Base-by-base conservation (phyloP, 345 rosid genomes). In the Balakata baccata region DNA sequence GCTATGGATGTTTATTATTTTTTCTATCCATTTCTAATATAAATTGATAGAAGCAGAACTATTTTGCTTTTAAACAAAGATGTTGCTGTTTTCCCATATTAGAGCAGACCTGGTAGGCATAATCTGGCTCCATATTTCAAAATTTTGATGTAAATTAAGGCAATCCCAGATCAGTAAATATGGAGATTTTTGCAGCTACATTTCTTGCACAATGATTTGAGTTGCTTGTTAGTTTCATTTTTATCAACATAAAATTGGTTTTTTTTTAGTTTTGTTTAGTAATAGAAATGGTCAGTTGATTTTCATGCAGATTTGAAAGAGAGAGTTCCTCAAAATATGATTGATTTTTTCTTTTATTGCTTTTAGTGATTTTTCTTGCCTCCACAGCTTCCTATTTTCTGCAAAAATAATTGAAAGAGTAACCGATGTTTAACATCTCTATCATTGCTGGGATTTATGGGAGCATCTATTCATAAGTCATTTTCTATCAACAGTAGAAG, bases 401-500 rank as follows among this genome's bases (percentile, higher is more conserved):
- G 84, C 85, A 78, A 83, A 83, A 77, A 53, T 80, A 83, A 76
- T 78, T 79, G 81, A 81, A 83, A 85, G 78, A 50, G 59, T 50
- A 66, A 71, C 73, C 69, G 41, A 45, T 58, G 68, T 81, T 85
- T 76, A 72, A 79, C 81, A 79, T 81, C 83, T 73, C 82, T 76
- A 68, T 82, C 68, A n/a, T 66, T 85, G 91, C 77, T 75, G 11
- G 53, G 51, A 70, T 65, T 68, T 85, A 59, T 64, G 82, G 85
- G 79, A 75, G 85, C 86, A 84, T 71, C 43, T 41, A 70, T 73
- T 58, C 61, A 70, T 64, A 43, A 78, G 91, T 85, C 89, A 77
- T 84, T 87, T 84, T 92, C 98, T 74, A 49, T 77, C 86, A 78
- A 86, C 88, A 81, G 90, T 83, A 69, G 73, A 61, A 46, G 62